Percentiles rank a stretch among this genome's conserved stretches.
phyloP scores from a whole-genome alignment of 176 grass and related monocot genomes.

The Coix lacrymajobi region DNA sequence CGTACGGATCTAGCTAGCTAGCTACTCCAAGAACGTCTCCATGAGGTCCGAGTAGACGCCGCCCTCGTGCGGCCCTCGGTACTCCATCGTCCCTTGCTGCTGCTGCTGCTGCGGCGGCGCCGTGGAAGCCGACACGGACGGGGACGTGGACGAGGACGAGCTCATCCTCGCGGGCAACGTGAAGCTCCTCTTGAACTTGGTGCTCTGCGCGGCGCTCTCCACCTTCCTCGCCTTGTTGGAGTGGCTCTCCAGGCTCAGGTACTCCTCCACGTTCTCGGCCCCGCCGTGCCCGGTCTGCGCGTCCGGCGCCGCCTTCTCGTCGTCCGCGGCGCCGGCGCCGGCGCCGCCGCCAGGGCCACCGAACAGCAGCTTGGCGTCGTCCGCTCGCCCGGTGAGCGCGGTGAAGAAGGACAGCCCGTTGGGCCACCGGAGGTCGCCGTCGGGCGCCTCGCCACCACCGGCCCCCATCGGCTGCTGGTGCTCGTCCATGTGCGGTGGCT shows the following conservation, averaged over 20 bases:
- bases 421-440: conserved; percentile 81
- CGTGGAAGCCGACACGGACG: conserved; percentile 34
- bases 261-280: conserved; percentile 66
- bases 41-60: conserved; percentile 92
- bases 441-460: conserved; percentile 26
- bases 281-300: conserved; percentile 31
- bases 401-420: conserved; percentile 97
- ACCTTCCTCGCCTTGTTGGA: conserved; percentile 71
- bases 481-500: conserved; percentile 56
- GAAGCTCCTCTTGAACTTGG: conserved; percentile 96
- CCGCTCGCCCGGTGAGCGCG: conserved; percentile 71
- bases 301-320: conserved; percentile 19
- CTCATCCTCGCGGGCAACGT: conserved; percentile 84
- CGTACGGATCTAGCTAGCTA: neutral
- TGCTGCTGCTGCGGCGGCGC: neutral
- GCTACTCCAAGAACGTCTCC: conserved; percentile 95
- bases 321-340: neutral
- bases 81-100: conserved; percentile 75
- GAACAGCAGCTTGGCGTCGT: conserved; percentile 80
- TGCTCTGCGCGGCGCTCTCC: conserved; percentile 51
- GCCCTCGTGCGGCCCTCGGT: conserved; percentile 63
- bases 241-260: conserved; percentile 77
- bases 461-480: conserved; percentile 4
- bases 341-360: neutral
- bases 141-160: conserved; percentile 55